Conservation (phyloP, 768 basidiomycete genomes). For the Lentinus brumalis region DNA sequence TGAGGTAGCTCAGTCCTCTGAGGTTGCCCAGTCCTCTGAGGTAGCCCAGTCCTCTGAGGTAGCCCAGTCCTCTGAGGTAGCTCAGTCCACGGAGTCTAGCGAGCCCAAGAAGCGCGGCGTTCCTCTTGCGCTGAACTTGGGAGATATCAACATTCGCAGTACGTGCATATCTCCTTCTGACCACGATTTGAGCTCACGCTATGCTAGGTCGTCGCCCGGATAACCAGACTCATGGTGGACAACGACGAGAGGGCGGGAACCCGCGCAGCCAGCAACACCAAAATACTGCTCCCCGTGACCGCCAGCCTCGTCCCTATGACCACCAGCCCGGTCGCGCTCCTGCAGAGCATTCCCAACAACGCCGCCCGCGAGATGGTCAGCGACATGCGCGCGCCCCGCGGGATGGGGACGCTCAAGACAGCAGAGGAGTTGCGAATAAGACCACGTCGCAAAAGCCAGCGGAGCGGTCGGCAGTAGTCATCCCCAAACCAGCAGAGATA, state of each 20-base stretch:
- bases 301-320: not conserved
- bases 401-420: not conserved
- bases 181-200: no score
- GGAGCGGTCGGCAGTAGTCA: not conserved
- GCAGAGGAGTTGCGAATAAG: not conserved
- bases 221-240: not conserved
- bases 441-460: not conserved
- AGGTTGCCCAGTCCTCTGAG: not conserved
- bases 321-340: not conserved
- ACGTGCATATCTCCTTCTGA: constrained; percentile 1
- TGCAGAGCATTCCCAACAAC: not conserved
- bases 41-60: not conserved
- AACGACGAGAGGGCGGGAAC: not conserved
- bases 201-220: not conserved
- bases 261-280: not conserved
- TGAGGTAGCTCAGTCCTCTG: not conserved
- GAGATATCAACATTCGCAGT: constrained; percentile 25
- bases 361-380: not conserved
- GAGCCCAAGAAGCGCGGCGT: constrained; percentile 18
- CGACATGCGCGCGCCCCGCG: not conserved
- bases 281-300: not conserved
- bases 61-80: not conserved
- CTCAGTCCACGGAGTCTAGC: not conserved
- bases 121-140: constrained; percentile 21
- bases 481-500: not conserved